Evolutionary conservation across 805 yeast genomes (phyloP), one percentile per base, ranked within the genome.

Genomic region (Candida chauliodis): DNA sequence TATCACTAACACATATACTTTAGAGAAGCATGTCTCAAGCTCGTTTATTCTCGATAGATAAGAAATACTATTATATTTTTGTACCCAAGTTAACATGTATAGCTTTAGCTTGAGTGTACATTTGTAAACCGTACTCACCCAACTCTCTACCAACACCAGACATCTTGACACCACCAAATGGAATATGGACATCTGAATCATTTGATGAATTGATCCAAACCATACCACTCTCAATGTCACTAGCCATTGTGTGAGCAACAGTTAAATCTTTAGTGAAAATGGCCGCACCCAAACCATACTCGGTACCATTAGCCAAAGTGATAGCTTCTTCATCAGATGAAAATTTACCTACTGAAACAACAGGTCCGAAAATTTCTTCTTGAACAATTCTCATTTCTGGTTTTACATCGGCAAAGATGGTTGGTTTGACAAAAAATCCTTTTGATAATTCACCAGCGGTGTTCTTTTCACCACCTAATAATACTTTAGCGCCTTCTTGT

Each of bases 321-420:
- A 87, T 46, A 4, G 78, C 95, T 53, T 86, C 90, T 35, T 77
- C 82, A 47, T 79, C 83, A 21, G 79, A 66, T 25, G 65, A 55
- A 63, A 87, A 87, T 59, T 75, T 77, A 41, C 81, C 76, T 24
- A 83, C 69, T 6, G 79, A 70, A 18, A 81, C 87, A 23, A 87
- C 95, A 11, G 95, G 95, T 14, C 95, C 95, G 59, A 87, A 87
- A 42, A 87, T 85, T 62, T 87, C 95, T 60, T 87, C 95, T 47
- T 72, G 71, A 41, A 81, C 83, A 36, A 87, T 76, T 43, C 73
- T 67, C 77, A 81, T 80, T 22, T 71, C 58, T 44, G 81, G 80
- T 38, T 68, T 72, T 34, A 84, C 87, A 51, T 84, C 84, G 18
- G 81, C 72, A 50, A 86, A 85, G 30, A 87, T 70, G 3, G 95